Percentiles rank a stretch among this genome's conserved stretches.
Conservation (phyloP, 768 basidiomycete species). For the Psilocybe sp. region DNA sequence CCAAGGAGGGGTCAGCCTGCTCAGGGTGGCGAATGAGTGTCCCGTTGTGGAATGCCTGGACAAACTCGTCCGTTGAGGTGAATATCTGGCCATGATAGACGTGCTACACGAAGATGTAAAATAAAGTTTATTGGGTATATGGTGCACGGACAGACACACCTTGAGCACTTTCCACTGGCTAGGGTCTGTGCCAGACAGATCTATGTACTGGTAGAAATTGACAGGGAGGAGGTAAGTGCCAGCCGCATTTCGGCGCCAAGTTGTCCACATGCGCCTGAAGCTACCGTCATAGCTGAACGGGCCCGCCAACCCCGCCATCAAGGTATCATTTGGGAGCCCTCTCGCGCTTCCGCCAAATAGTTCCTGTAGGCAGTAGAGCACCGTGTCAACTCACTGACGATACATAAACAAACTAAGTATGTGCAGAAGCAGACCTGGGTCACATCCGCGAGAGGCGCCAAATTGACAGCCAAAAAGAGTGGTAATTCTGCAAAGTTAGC, state of each 20-base stretch:
- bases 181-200: constrained; percentile 51
- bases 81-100: constrained; percentile 64
- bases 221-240: constrained; percentile 54
- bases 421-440: constrained; percentile 33
- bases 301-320: constrained; percentile 41
- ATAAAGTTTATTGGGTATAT: background rate
- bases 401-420: background rate
- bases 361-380: constrained; percentile 28
- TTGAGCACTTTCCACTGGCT: constrained; percentile 50
- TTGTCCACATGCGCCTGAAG: constrained; percentile 54
- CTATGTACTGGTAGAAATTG: constrained; percentile 56
- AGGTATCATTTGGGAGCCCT: constrained; percentile 46
- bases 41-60: constrained; percentile 50
- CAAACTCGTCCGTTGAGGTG: constrained; percentile 42
- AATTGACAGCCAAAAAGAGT: constrained; percentile 27
- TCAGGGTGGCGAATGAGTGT: constrained; percentile 41
- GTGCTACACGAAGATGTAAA: constrained; percentile 26
- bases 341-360: constrained; percentile 43
- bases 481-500: constrained; percentile 26
- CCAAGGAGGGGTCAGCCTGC: constrained; percentile 24
- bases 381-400: background rate
- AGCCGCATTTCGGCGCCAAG: constrained; percentile 45
- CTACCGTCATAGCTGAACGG: constrained; percentile 61
- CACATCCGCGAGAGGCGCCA: constrained; percentile 35
- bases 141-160: constrained; percentile 21